These are phyloP conservation scores for Lecanicillium sp. DNA, from an alignment of 2,329 filamentous ascomycete genomes.

Conservation along the genomic window DNA sequence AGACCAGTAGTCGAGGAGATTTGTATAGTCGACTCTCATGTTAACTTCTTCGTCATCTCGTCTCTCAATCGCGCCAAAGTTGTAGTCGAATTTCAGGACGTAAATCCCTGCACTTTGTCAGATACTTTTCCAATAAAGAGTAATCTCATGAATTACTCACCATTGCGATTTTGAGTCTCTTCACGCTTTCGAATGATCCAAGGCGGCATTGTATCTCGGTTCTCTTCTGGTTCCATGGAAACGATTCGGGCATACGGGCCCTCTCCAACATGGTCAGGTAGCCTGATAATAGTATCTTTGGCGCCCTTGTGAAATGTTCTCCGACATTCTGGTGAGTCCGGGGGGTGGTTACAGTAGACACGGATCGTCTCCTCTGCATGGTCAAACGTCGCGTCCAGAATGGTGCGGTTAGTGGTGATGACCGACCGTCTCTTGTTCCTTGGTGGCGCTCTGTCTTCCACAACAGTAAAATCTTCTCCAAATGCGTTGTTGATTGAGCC, in stretches of 20 bases:
- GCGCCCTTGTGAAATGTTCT: constrained; percentile 17
- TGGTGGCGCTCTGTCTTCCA: constrained; percentile 12
- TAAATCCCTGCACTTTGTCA: too few species aligned
- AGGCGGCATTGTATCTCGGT: constrained; percentile 12
- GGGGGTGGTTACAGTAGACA: constrained; percentile 25
- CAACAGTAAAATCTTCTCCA: constrained; percentile 18
- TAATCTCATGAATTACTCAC: too few species aligned
- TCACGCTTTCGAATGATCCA: background rate
- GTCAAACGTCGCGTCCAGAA: constrained; percentile 23
- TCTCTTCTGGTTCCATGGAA: constrained; percentile 15
- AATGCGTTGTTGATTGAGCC: constrained; percentile 25
- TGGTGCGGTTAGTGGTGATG: constrained; percentile 23
- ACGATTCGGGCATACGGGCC: constrained; percentile 23
- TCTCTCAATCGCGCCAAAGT: constrained; percentile 22
- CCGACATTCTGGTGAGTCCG: constrained; percentile 17
- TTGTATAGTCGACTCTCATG: constrained; percentile 30
- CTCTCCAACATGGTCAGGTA: constrained; percentile 22
- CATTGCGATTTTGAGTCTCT: background rate
- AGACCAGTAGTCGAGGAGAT: constrained; percentile 27
- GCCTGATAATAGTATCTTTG: constrained; percentile 21
- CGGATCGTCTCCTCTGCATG: constrained; percentile 21
- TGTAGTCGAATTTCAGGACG: constrained; percentile 28
- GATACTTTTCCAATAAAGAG: too few species aligned
- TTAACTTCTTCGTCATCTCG: constrained; percentile 20
- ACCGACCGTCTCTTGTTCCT: constrained; percentile 17